Base-by-base conservation (phyloP, 441 rosid genomes). In the Kokia cookei region DNA sequence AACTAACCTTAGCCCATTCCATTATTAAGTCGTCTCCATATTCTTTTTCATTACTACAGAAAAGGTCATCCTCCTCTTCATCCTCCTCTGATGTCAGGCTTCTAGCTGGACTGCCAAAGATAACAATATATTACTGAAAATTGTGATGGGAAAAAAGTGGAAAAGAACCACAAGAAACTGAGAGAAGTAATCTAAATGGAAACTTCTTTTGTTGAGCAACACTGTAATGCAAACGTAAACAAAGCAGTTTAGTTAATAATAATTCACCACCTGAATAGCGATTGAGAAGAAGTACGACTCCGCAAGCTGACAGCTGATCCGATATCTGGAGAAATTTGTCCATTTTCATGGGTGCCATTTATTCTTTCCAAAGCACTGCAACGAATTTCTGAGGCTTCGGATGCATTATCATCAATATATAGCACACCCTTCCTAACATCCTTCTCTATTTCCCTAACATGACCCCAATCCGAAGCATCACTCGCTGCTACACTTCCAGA, bases 1-100 rank as follows among this genome's bases (percentile, higher is more conserved):
- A 81, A 88, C 96, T 81, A 74, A 95, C 99, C 93, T 82, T 90
- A 55, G 99, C 99, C 97, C 99, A 93, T 76, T 89, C 96, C 87
- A 90, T 80, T 75, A 95, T 84, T 17, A 86, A 75, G 37, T 86
- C 93, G 81, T 86, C 92, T 61, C 88, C 92, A 61, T 86, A 85
- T 50, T 68, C 45, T 17, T 68, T 68, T 79, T 83, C 91, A 50
- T 75, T 53, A 77, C 81, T 87, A 3, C 91, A 11, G 75, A 84
- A 82, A 43, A 80, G 74, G 43, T 85, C 87, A 35, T 93, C 92
- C 45, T 87, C 92, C 71, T 85, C 88, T 45, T 90, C 97, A 71
- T 90, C 87, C 60, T 91, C 98, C 69, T 90, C 97, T 12, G 91
- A 88, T 71, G 73, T 73, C 75, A 82, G 76, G 82, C 93, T 92